A percentile compares a stretch with the other conserved stretches of the same genome.
Conservation (phyloP, 352 stramenopile genomes). For the Phytophthora uliginosa region DNA sequence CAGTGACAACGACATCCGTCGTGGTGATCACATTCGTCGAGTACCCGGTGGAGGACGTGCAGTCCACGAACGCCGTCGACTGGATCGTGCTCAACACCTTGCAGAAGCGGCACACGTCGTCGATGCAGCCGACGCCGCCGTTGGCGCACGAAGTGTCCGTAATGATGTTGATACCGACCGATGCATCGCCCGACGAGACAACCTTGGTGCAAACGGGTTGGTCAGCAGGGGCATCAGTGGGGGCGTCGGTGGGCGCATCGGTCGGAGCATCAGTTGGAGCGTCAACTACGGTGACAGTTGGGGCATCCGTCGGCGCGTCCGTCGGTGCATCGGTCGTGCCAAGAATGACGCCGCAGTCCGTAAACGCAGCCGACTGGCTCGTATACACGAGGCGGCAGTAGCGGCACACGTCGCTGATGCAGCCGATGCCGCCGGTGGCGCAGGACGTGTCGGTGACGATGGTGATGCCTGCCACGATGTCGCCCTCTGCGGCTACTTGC, state of each 20-base stretch:
- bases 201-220: constrained; percentile 25
- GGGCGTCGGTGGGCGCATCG: constrained; percentile 2
- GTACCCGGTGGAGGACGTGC: constrained; percentile 21
- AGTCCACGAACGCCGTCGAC: constrained; percentile 23
- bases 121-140: constrained; percentile 32
- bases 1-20: constrained; percentile 3
- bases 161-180: constrained; percentile 38
- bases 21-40: background rate
- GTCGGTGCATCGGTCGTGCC: constrained; percentile 4
- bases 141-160: constrained; percentile 34
- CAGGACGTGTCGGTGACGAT: constrained; percentile 40
- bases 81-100: constrained; percentile 22
- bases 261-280: constrained; percentile 2
- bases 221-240: constrained; percentile 1
- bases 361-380: constrained; percentile 32
- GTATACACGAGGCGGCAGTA: constrained; percentile 44
- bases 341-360: constrained; percentile 28
- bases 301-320: background rate
- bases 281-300: constrained; percentile 8
- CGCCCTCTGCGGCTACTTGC: constrained; percentile 16
- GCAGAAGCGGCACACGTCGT: constrained; percentile 52
- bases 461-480: constrained; percentile 37
- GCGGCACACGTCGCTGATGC: constrained; percentile 38
- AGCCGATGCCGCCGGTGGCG: constrained; percentile 39
- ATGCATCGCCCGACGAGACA: constrained; percentile 32